phyloP scores from a whole-genome alignment of 208 protist species.

The Kentomonas sorsogonicus region DNA sequence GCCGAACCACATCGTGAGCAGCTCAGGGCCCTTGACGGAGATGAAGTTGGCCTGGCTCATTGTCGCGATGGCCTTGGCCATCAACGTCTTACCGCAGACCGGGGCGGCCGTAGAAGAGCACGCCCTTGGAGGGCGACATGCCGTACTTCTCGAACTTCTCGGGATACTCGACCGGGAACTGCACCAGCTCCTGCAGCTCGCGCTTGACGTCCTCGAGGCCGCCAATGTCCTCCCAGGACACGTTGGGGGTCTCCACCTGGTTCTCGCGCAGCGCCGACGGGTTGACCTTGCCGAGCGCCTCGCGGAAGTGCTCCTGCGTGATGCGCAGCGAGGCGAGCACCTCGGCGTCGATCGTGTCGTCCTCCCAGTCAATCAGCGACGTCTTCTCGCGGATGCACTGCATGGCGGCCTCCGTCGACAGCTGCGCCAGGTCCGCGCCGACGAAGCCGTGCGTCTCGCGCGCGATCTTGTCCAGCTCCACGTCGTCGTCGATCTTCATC shows the following conservation, averaged over 20 bases:
- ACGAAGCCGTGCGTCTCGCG: slow-evolving; percentile 98
- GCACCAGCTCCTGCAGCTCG: slow-evolving; percentile 99
- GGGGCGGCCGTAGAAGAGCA: slow-evolving; percentile 98
- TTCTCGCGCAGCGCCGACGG: slow-evolving; percentile 99
- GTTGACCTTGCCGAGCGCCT: slow-evolving; percentile 94
- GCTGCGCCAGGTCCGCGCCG: slow-evolving; percentile 98
- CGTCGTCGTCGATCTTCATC: slow-evolving; percentile 99
- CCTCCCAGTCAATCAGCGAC: slow-evolving; percentile 99
- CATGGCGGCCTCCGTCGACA: slow-evolving; percentile 99
- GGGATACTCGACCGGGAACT: slow-evolving; percentile 99
- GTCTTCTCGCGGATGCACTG: slow-evolving; percentile 99
- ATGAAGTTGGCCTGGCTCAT: slow-evolving; percentile 99
- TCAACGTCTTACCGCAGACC: slow-evolving; percentile 99
- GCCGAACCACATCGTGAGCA: slow-evolving; percentile 99
- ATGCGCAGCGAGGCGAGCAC: slow-evolving; percentile 98
- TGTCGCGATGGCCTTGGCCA: slow-evolving; percentile 97
- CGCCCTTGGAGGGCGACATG: slow-evolving; percentile 97
- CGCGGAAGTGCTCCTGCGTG: slow-evolving; percentile 98
- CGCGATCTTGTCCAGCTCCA: slow-evolving; percentile 97
- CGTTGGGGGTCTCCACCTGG: slow-evolving; percentile 98
- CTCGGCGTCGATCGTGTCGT: slow-evolving; percentile 98
- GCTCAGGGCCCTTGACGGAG: slow-evolving; percentile 99
- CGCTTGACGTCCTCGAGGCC: slow-evolving; percentile 97
- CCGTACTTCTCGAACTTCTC: slow-evolving; percentile 99
- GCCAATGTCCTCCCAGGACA: slow-evolving; percentile 99